Base-by-base conservation (phyloP, 495 filamentous ascomycete species). In the Penicillium pancosmium region DNA sequence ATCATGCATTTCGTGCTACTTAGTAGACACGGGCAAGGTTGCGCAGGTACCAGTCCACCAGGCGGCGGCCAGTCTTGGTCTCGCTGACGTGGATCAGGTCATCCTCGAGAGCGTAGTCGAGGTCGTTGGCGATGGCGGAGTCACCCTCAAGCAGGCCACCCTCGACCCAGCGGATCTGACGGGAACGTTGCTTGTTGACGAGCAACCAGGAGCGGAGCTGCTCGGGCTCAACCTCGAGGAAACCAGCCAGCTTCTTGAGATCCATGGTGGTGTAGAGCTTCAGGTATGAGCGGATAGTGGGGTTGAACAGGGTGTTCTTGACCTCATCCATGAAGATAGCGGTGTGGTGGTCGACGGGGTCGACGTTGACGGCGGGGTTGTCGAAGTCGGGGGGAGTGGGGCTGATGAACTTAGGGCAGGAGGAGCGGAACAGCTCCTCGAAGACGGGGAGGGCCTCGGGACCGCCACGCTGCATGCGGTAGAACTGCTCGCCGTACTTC, bases 221-320 rank as follows among this genome's bases (percentile, higher is more conserved):
- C 76, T 98, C 95, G 4, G 93, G 89, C 73, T 96, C 86, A 47
- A 96, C 91, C 62, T 97, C 93, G 49, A 98, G 82, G 85, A 98
- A 98, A 52, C 92, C 92, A 55, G 94, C 93, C 54, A 98, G 85
- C 79, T 98, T 98, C 82, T 95, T 93, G 61, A 98, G 80, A 70
- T 98, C 94, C 91, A 98, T 97, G 60, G 95, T 98, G 41, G 95
- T 98, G 83, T 98, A 98, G 55, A 98, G 91, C 73, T 96, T 94
- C 57, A 98, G 85, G 82, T 98, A 98, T 54, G 93, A 97, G 79
- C 93, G 95, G 67, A 98, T 85, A 38, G 92, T 97, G 40, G 94
- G 94, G 72, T 89, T 91, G 71, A 80, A 87, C 79, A 88, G 88
- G 78, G 96, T 98, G 84, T 97, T 96, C 86, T 94, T 95, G 69